Percentiles rank a stretch among this genome's conserved stretches.
Evolutionary conservation across 2,329 filamentous ascomycete species (phyloP).

Genomic region (Aspergillus transmontanensis): DNA sequence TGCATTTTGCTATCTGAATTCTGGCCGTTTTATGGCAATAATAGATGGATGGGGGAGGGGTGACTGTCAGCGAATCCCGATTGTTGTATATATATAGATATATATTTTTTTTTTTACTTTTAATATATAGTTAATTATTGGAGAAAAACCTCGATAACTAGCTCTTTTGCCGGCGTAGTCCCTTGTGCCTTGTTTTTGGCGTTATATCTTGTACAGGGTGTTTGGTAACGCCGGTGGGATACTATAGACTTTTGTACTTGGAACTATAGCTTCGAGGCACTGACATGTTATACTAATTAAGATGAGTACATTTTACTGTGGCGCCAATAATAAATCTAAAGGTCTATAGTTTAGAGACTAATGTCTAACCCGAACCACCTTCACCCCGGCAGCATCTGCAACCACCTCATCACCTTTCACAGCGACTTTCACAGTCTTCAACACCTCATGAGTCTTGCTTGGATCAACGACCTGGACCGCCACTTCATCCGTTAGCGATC

Average conservation of each 20-base stretch:
- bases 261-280: too few relatives aligned
- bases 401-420: slow-evolving; percentile 14
- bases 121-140: background rate
- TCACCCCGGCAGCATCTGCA: slow-evolving; percentile 25
- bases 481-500: slow-evolving; percentile 19
- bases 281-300: too few relatives aligned
- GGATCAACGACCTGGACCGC: slow-evolving; percentile 31
- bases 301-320: background rate
- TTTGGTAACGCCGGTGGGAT: too few relatives aligned
- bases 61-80: too few relatives aligned
- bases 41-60: too few relatives aligned
- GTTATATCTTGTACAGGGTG: background rate
- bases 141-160: background rate
- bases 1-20: too few relatives aligned
- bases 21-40: too few relatives aligned
- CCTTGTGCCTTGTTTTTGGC: background rate
- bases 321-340: background rate
- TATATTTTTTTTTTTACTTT: background rate
- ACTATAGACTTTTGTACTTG: too few relatives aligned
- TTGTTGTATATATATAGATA: background rate
- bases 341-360: background rate
- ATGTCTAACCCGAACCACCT: slow-evolving; percentile 23
- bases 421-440: slow-evolving; percentile 27
- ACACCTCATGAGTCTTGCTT: slow-evolving; percentile 25
- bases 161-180: background rate